A percentile compares a stretch with the other conserved stretches of the same genome.
Evolutionary conservation across 2,329 filamentous ascomycete genomes (phyloP).

Genomic region (Colletotrichum endophyticum): DNA sequence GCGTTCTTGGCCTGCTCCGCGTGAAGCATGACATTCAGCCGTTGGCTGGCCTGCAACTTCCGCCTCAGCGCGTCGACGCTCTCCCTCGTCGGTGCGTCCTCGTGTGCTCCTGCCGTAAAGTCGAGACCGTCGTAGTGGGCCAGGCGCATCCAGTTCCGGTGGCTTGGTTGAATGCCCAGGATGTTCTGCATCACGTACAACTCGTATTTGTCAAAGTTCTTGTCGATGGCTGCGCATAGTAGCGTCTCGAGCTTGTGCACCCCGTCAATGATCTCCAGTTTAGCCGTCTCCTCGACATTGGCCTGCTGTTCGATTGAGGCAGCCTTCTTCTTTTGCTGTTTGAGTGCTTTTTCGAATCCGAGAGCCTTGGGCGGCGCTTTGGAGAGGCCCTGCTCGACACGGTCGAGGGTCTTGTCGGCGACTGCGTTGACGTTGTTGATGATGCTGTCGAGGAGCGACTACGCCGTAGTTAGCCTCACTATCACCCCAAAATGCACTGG

Average conservation of each 20-base stretch:
- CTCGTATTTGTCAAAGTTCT: constrained; percentile 85
- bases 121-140: constrained; percentile 80
- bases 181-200: constrained; percentile 91
- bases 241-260: constrained; percentile 85
- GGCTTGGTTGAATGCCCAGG: constrained; percentile 69
- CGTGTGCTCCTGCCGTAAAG: constrained; percentile 34
- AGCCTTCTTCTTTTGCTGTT: constrained; percentile 32
- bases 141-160: constrained; percentile 80
- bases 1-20: constrained; percentile 76
- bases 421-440: constrained; percentile 97
- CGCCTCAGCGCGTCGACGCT: constrained; percentile 74
- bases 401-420: constrained; percentile 86
- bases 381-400: constrained; percentile 82
- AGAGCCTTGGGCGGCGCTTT: constrained; percentile 75
- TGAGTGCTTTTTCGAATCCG: constrained; percentile 66
- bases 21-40: constrained; percentile 72
- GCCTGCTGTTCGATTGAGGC: constrained; percentile 39
- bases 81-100: constrained; percentile 58
- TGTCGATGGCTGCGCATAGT: constrained; percentile 80
- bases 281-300: constrained; percentile 42
- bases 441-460: constrained; percentile 96
- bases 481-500: neutral
- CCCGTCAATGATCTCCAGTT: constrained; percentile 83
- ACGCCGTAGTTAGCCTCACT: constrained; percentile 15
- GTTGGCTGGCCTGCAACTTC: constrained; percentile 79